A percentile compares a stretch with the other conserved stretches of the same genome.
Conservation (phyloP, 1,284 basidiomycete genomes). For the Baeospora myosura region DNA sequence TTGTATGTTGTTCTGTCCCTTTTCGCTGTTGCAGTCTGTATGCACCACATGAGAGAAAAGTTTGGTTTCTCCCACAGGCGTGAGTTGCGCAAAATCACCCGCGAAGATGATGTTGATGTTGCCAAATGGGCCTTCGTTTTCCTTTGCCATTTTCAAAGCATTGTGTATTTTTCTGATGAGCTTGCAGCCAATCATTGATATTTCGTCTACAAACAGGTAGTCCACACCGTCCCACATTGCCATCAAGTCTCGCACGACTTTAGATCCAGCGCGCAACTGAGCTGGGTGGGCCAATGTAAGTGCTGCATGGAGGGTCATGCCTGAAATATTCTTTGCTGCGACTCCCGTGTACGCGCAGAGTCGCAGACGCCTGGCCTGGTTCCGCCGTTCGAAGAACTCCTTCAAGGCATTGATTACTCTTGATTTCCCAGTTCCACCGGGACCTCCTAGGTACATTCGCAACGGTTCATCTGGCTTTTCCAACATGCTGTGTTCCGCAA, state of each 20-base stretch:
- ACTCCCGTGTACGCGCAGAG: constrained; percentile 27
- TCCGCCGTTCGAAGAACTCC: constrained; percentile 19
- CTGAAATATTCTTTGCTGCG: constrained; percentile 27
- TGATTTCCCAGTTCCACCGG: constrained; percentile 32
- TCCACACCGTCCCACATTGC: constrained; percentile 31
- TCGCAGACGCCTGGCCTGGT: constrained; percentile 18
- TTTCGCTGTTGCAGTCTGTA: constrained; percentile 5
- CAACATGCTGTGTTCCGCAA: constrained; percentile 18
- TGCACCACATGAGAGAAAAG: constrained; percentile 11
- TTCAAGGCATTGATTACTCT: constrained; percentile 25
- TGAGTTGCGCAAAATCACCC: constrained; percentile 32
- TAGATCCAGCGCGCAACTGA: constrained; percentile 4
- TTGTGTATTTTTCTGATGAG: not conserved
- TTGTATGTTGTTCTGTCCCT: constrained; percentile 15
- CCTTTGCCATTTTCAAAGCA: constrained; percentile 24
- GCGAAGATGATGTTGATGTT: constrained; percentile 31
- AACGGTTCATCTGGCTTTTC: constrained; percentile 15
- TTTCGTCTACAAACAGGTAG: constrained; percentile 34
- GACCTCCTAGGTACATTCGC: constrained; percentile 24
- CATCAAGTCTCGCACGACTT: constrained; percentile 15
- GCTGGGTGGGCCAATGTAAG: constrained; percentile 8
- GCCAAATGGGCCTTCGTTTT: constrained; percentile 23
- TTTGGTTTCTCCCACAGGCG: constrained; percentile 21
- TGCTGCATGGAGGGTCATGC: constrained; percentile 29
- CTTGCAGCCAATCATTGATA: constrained; percentile 10